These are phyloP conservation scores for Fusarium oligoseptatum DNA, from an alignment of 2,329 filamentous ascomycete genomes.

Conservation along the genomic window DNA sequence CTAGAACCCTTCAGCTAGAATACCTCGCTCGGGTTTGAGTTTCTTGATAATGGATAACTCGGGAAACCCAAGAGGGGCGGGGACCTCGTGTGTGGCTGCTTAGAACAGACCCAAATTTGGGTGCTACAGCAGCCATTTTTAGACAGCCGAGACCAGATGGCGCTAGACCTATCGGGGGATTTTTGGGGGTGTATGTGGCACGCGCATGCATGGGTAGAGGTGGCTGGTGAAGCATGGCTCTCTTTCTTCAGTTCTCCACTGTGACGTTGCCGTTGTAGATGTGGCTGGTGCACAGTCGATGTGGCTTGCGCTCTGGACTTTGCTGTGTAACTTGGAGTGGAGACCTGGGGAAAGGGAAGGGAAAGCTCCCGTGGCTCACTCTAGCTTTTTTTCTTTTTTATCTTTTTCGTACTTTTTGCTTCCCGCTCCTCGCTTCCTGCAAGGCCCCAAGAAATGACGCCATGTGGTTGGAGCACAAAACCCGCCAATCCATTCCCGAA, in stretches of 20 bases:
- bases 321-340: constrained; percentile 18
- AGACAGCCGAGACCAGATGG: constrained; percentile 21
- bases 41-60: constrained; percentile 9
- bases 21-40: neutral
- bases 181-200: constrained; percentile 1
- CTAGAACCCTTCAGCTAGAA: constrained; percentile 4
- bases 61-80: constrained; percentile 20
- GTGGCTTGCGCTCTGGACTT: constrained; percentile 19
- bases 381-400: neutral
- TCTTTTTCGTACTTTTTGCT: neutral
- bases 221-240: constrained; percentile 32
- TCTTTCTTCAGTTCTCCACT: neutral
- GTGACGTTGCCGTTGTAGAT: constrained; percentile 25
- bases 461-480: constrained; percentile 23
- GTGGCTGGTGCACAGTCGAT: constrained; percentile 15
- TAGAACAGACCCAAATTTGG: constrained; percentile 43
- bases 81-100: constrained; percentile 21
- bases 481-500: constrained; percentile 29
- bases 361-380: neutral
- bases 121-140: constrained; percentile 29
- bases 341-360: constrained; percentile 19
- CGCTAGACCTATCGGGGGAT: constrained; percentile 15
- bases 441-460: constrained; percentile 21
- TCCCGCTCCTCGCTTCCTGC: constrained; percentile 30
- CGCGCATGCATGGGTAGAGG: constrained; percentile 1